Conservation (phyloP, 1,284 basidiomycete genomes). For the Earliella scabrosa region DNA sequence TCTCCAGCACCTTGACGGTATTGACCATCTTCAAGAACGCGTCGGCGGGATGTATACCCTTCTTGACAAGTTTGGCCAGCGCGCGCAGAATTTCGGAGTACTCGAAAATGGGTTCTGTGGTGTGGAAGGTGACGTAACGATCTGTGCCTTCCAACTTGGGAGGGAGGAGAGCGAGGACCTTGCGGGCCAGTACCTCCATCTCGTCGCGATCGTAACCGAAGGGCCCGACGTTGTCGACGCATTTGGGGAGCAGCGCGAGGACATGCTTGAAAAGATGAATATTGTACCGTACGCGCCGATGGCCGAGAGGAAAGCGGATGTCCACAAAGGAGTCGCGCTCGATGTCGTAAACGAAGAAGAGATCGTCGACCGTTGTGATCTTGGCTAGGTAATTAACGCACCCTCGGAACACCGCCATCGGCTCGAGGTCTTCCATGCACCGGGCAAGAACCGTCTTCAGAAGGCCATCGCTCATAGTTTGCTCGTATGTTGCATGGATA, state of each 20-base stretch:
- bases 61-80: background rate
- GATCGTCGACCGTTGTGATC: background rate
- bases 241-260: background rate
- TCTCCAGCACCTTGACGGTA: background rate
- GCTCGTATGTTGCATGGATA: background rate
- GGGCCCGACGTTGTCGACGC: background rate
- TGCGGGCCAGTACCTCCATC: background rate
- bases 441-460: background rate
- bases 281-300: background rate
- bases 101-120: background rate
- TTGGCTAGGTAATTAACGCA: background rate
- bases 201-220: background rate
- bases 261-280: background rate
- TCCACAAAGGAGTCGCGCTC: background rate
- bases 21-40: background rate
- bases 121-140: background rate
- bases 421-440: background rate
- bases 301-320: background rate
- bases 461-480: background rate
- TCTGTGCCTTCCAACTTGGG: background rate
- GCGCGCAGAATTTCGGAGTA: background rate
- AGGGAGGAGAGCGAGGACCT: background rate
- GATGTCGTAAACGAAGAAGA: background rate
- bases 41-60: background rate
- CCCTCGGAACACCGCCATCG: background rate